A percentile compares a stretch with the other conserved stretches of the same genome.
Conservation (phyloP, 495 filamentous ascomycete genomes). For the Stereocaulon alpinum region DNA sequence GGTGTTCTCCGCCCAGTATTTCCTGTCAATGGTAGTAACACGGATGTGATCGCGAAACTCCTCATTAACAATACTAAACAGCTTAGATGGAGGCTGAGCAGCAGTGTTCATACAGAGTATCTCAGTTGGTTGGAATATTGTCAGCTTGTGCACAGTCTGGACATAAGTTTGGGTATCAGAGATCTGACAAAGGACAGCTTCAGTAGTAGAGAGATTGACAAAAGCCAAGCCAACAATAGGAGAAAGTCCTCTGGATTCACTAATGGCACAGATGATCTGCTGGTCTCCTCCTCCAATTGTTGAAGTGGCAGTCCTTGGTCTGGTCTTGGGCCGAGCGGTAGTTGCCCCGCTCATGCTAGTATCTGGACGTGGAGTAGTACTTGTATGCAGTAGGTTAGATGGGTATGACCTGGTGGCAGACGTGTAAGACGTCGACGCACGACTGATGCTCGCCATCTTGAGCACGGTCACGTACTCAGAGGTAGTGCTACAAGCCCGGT, state of each 20-base stretch:
- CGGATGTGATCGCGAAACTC: slow-evolving; percentile 48
- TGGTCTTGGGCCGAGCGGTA: slow-evolving; percentile 38
- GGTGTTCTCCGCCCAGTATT: slow-evolving; percentile 76
- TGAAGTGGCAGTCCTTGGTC: slow-evolving; percentile 60
- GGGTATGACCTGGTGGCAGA: slow-evolving; percentile 28
- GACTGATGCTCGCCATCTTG: slow-evolving; percentile 20
- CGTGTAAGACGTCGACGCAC: slow-evolving; percentile 30
- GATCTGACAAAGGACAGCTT: slow-evolving; percentile 80
- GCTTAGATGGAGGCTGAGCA: slow-evolving; percentile 59
- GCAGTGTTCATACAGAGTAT: slow-evolving; percentile 62
- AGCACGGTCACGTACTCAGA: background rate
- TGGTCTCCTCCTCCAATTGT: slow-evolving; percentile 50
- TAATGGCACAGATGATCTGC: slow-evolving; percentile 79
- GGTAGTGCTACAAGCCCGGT: background rate
- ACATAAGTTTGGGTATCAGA: slow-evolving; percentile 83
- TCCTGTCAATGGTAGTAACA: slow-evolving; percentile 62
- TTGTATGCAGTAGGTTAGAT: slow-evolving; percentile 19
- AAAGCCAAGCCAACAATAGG: slow-evolving; percentile 85
- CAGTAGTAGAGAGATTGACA: slow-evolving; percentile 72
- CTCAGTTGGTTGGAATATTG: slow-evolving; percentile 65
- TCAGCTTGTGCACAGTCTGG: slow-evolving; percentile 71
- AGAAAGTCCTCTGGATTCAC: slow-evolving; percentile 75
- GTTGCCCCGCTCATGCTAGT: slow-evolving; percentile 30
- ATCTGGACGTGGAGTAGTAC: slow-evolving; percentile 24
- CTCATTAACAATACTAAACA: slow-evolving; percentile 64